Percentiles rank a stretch among this genome's conserved stretches.
Conservation (phyloP, 2,329 filamentous ascomycete genomes). For the Beauveria sp. region DNA sequence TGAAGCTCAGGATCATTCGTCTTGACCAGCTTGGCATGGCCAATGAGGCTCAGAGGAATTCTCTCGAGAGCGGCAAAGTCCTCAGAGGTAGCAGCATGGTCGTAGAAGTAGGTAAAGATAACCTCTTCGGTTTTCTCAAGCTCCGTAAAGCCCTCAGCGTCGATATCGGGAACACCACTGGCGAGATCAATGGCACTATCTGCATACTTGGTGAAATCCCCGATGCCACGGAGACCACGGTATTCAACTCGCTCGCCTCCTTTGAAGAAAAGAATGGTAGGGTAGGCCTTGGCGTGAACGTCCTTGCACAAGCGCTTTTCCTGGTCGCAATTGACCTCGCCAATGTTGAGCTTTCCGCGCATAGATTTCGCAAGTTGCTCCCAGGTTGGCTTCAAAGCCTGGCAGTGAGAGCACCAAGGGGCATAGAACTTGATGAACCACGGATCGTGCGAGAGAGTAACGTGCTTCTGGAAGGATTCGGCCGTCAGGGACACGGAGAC, state of each 20-base stretch:
- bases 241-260: conserved; percentile 91
- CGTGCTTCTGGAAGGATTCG: conserved; percentile 76
- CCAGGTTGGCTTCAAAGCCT: conserved; percentile 88
- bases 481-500: conserved; percentile 67
- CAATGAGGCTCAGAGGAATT: conserved; percentile 79
- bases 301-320: conserved; percentile 90
- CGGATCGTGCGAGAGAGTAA: conserved; percentile 80
- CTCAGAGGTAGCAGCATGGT: conserved; percentile 86
- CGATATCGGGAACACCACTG: conserved; percentile 71
- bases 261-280: conserved; percentile 87
- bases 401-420: conserved; percentile 94
- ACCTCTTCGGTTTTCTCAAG: conserved; percentile 92
- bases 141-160: conserved; percentile 66
- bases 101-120: conserved; percentile 96
- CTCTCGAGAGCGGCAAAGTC: conserved; percentile 86
- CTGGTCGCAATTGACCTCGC: conserved; percentile 90
- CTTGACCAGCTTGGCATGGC: conserved; percentile 87
- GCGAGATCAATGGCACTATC: conserved; percentile 77
- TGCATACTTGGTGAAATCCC: conserved; percentile 81
- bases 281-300: conserved; percentile 69
- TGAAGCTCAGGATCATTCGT: conserved; percentile 70
- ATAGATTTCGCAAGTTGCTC: conserved; percentile 83
- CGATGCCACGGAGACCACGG: conserved; percentile 80
- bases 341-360: conserved; percentile 82
- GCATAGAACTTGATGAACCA: conserved; percentile 99